Evolutionary conservation across 2,329 filamentous ascomycete genomes (phyloP).

Genomic region (Pyrenophora graminea): DNA sequence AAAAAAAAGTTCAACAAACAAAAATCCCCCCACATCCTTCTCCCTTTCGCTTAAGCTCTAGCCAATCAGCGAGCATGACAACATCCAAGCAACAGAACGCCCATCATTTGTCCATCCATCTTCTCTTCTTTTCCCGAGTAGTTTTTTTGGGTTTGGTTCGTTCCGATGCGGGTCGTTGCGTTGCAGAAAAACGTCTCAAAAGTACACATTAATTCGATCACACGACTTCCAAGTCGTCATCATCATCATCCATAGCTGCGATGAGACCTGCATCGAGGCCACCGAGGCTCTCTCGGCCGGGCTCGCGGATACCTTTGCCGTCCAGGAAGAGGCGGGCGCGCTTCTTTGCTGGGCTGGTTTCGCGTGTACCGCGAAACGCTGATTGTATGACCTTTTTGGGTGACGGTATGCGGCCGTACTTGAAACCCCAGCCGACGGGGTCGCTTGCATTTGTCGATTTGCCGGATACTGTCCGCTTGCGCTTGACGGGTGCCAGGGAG

Average conservation of each 20-base stretch:
- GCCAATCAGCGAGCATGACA: slow-evolving; percentile 33
- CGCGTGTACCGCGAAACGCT: slow-evolving; percentile 34
- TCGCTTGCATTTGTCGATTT: slow-evolving; percentile 36
- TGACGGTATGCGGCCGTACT: slow-evolving; percentile 46
- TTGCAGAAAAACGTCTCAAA: slow-evolving; percentile 17
- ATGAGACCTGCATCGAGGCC: slow-evolving; percentile 41
- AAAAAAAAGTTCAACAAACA: too few species aligned
- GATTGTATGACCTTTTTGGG: slow-evolving; percentile 35
- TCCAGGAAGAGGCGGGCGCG: slow-evolving; percentile 54
- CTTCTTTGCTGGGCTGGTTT: slow-evolving; percentile 52
- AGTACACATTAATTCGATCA: slow-evolving; percentile 29
- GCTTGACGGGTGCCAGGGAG: slow-evolving; percentile 51
- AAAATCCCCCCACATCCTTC: slow-evolving; percentile 2
- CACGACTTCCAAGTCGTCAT: slow-evolving; percentile 56
- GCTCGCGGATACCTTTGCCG: slow-evolving; percentile 55
- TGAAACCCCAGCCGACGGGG: slow-evolving; percentile 55
- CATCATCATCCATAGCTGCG: slow-evolving; percentile 49
- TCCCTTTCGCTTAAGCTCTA: slow-evolving; percentile 35
- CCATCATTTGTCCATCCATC: not conserved
- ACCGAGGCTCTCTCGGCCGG: slow-evolving; percentile 53
- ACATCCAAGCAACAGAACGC: slow-evolving; percentile 23
- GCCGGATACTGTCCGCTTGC: slow-evolving; percentile 43
- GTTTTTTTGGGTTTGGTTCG: not conserved
- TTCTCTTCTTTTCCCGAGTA: too few species aligned
- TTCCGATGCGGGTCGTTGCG: too few species aligned